Conservation (phyloP, 345 rosid species). For the Populus nigra region DNA sequence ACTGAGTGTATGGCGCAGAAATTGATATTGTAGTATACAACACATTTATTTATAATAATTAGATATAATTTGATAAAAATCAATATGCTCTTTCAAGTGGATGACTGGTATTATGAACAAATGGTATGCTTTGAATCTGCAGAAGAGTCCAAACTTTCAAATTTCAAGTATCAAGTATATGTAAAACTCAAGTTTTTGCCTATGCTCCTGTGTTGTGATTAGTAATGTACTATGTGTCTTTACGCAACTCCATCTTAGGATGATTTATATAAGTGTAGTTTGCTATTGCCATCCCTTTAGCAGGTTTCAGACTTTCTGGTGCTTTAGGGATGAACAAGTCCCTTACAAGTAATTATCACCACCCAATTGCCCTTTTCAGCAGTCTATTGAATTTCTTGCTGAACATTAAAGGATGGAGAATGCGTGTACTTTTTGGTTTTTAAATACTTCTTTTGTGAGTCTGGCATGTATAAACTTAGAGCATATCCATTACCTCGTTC, state of each 20-base stretch:
- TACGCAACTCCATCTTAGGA: not conserved
- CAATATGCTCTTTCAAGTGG: not conserved
- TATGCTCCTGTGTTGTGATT: not conserved
- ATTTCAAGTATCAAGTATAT: not conserved
- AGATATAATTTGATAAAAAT: no score
- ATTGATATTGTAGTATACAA: not conserved
- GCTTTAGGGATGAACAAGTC: constrained; percentile 13
- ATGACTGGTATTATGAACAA: not conserved
- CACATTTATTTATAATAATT: no score
- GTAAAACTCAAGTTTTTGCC: not conserved
- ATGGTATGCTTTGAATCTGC: not conserved
- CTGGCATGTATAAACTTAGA: not conserved
- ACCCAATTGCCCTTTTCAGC: not conserved
- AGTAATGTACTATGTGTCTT: not conserved
- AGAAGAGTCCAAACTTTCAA: not conserved
- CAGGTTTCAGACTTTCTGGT: not conserved
- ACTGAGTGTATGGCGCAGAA: not conserved
- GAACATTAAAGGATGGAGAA: not conserved
- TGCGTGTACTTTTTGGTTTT: not conserved
- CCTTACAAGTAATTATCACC: not conserved
- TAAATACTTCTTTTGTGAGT: not conserved
- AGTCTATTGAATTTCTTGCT: constrained; percentile 2
- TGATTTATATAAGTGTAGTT: not conserved
- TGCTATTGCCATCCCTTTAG: constrained; percentile 2
- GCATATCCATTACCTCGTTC: not conserved